These are phyloP conservation scores for cucumber (Cucumis sativus) DNA, from an alignment of 306 rosid genomes.

Conservation along the genomic window DNA sequence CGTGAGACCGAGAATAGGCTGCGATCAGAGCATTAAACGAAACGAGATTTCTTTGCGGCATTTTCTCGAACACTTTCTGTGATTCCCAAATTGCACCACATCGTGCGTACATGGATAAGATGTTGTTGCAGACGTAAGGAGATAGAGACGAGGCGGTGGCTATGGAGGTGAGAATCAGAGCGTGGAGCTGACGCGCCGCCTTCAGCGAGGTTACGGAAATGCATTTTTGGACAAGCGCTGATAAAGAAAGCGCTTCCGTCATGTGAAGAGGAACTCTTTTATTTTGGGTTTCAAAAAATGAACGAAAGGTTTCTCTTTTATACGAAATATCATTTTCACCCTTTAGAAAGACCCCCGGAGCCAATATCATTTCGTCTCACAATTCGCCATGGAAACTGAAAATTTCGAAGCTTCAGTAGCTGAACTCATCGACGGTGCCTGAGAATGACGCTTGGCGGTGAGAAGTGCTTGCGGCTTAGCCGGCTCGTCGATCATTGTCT, in stretches of 20 bases:
- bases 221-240: slow-evolving; percentile 48
- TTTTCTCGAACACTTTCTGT: slow-evolving; percentile 55
- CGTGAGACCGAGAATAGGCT: slow-evolving; percentile 36
- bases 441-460: slow-evolving; percentile 20
- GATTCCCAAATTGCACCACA: slow-evolving; percentile 37
- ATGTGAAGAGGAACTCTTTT: slow-evolving; percentile 7
- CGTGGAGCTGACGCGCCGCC: slow-evolving; percentile 69
- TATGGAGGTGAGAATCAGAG: slow-evolving; percentile 40
- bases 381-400: neutral
- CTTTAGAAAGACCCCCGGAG: neutral
- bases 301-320: neutral
- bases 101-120: slow-evolving; percentile 56
- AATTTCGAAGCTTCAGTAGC: neutral
- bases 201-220: slow-evolving; percentile 28
- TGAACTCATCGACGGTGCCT: neutral
- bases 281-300: neutral
- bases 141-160: slow-evolving; percentile 8
- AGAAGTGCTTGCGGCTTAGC: slow-evolving; percentile 43
- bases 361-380: neutral
- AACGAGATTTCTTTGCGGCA: slow-evolving; percentile 59
- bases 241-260: slow-evolving; percentile 20
- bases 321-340: neutral
- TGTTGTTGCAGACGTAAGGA: slow-evolving; percentile 50
- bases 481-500: slow-evolving; percentile 38
- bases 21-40: slow-evolving; percentile 68